These are phyloP conservation scores for Blastomyces gilchristii DNA, from an alignment of 2,329 filamentous ascomycete genomes.

Conservation along the genomic window DNA sequence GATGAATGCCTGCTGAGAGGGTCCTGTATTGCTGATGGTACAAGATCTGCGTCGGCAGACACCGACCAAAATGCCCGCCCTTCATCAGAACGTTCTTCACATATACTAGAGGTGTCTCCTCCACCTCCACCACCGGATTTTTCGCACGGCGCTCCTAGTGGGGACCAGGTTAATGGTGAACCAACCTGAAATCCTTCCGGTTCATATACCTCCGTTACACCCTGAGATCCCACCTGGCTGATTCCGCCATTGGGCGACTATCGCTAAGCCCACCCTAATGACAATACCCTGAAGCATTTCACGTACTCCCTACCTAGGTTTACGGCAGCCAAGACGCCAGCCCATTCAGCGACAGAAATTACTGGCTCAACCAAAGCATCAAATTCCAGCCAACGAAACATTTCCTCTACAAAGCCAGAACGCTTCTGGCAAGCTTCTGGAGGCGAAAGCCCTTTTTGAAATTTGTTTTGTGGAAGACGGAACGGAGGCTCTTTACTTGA, in stretches of 20 bases:
- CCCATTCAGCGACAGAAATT: background rate
- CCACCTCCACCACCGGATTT: background rate
- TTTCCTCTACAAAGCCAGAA: background rate
- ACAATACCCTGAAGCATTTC: background rate
- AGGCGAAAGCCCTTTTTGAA: background rate
- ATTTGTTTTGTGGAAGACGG: background rate
- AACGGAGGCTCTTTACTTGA: background rate
- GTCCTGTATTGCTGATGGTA: background rate
- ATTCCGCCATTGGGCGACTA: background rate
- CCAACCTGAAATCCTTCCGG: background rate
- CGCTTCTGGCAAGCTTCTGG: background rate
- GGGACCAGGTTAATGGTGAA: too few species aligned
- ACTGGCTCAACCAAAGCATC: background rate
- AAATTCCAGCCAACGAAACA: background rate
- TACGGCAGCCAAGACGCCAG: background rate
- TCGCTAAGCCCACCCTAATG: background rate
- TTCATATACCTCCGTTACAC: background rate
- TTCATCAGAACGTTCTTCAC: background rate
- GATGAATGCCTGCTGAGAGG: conserved; percentile 10
- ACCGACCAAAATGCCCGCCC: background rate
- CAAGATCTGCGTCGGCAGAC: background rate
- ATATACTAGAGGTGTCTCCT: background rate
- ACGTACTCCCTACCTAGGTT: background rate
- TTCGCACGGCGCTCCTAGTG: background rate
- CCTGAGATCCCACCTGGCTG: background rate